Conservation (phyloP, 2,329 filamentous ascomycete species). For the Colletotrichum sp. region DNA sequence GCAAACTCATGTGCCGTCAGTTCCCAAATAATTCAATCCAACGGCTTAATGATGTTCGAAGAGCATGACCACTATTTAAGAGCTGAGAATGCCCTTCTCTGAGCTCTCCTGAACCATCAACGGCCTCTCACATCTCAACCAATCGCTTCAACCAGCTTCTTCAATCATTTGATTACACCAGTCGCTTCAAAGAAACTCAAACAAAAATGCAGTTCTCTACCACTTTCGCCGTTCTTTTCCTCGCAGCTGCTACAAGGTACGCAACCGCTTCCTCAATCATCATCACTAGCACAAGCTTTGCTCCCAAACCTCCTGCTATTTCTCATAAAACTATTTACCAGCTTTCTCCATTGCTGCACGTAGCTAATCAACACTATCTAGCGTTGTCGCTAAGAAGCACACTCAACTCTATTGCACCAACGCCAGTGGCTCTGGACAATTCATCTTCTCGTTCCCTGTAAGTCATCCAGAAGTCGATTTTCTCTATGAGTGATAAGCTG, state of each 20-base stretch:
- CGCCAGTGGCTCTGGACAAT: not conserved
- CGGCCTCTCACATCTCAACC: not conserved
- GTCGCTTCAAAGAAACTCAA: not conserved
- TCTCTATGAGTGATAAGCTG: not conserved
- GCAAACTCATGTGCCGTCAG: not conserved
- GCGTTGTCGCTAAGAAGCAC: not conserved
- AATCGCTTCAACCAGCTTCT: not conserved
- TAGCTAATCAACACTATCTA: not conserved
- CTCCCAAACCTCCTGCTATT: not conserved
- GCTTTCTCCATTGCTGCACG: not conserved
- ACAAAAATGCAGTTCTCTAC: not conserved
- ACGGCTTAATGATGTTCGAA: not conserved
- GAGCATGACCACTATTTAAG: not conserved
- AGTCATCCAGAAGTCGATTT: not conserved
- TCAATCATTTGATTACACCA: not conserved
- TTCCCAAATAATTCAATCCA: not conserved
- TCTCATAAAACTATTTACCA: not conserved
- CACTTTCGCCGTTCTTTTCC: not conserved
- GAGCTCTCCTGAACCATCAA: not conserved
- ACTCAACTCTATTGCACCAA: not conserved
- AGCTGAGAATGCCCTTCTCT: not conserved
- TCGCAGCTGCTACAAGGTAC: not conserved
- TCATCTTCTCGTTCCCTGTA: not conserved
- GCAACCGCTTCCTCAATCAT: not conserved
- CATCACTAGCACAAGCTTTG: not conserved